A percentile compares a stretch with the other conserved stretches of the same genome.
These are phyloP conservation scores for Tylopilus sp. DNA, from an alignment of 1,284 basidiomycete genomes.

Conservation along the genomic window DNA sequence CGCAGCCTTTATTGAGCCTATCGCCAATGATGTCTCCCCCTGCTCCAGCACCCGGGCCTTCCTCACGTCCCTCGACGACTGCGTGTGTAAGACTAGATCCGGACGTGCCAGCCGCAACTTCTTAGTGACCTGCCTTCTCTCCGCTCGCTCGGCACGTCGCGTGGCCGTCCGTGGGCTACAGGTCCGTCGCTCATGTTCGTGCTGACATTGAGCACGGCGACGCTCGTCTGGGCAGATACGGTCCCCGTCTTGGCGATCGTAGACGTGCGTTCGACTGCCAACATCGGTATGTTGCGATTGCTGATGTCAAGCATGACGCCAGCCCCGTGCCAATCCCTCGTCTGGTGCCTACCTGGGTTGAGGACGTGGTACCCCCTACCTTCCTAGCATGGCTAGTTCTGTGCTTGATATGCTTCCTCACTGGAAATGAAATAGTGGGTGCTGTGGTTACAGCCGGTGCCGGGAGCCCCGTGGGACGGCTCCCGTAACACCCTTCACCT, in stretches of 20 bases:
- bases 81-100: constrained; percentile 19
- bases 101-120: constrained; percentile 31
- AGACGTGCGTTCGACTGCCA: background rate
- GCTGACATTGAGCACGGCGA: background rate
- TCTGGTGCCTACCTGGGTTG: background rate
- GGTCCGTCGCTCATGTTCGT: background rate
- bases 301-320: constrained; percentile 3
- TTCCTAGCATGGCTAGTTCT: constrained; percentile 5
- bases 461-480: background rate
- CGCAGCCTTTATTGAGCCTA: background rate
- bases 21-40: background rate
- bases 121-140: constrained; percentile 26
- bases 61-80: background rate
- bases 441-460: background rate
- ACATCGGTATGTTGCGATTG: background rate
- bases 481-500: background rate
- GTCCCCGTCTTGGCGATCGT: background rate
- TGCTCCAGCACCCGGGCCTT: background rate
- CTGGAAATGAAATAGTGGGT: constrained; percentile 24
- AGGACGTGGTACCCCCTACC: background rate
- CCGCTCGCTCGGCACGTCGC: constrained; percentile 18
- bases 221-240: background rate
- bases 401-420: constrained; percentile 14
- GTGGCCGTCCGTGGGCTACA: constrained; percentile 20
- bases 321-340: background rate